Evolutionary conservation across 441 rosid genomes (phyloP).

Genomic region (Syzygium malaccense): DNA sequence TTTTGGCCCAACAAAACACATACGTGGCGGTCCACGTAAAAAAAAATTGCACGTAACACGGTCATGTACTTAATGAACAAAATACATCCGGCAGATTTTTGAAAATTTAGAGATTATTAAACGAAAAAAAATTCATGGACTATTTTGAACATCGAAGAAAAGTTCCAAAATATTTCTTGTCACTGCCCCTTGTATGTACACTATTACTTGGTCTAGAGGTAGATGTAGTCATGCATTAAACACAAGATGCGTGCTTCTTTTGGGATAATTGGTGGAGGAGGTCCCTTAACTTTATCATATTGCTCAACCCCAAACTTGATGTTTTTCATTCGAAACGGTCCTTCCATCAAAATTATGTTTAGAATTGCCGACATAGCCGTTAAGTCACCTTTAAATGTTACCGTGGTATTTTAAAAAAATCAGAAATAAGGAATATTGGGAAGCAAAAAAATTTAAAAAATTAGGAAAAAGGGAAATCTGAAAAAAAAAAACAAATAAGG

Average conservation of each 20-base stretch:
- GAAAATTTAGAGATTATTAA: background rate
- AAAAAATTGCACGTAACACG: background rate
- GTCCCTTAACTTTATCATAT: background rate
- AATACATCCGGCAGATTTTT: too few species aligned
- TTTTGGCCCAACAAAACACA: background rate
- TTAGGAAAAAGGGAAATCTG: background rate
- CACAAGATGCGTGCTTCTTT: background rate
- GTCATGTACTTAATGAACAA: background rate
- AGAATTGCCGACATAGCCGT: background rate
- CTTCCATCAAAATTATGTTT: background rate
- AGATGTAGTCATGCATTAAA: background rate
- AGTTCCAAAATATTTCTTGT: background rate
- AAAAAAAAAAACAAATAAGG: too few species aligned
- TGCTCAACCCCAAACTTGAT: background rate
- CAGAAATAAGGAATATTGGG: background rate
- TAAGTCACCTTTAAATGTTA: background rate
- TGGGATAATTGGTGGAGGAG: background rate
- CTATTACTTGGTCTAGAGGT: background rate
- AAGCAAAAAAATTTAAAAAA: background rate
- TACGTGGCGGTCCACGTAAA: background rate
- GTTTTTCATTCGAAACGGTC: background rate
- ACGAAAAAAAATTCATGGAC: too few species aligned
- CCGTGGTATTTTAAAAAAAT: background rate
- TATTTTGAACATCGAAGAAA: background rate
- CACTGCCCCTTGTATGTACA: background rate